A percentile compares a stretch with the other conserved stretches of the same genome.
phyloP scores from a whole-genome alignment of 129 eudicot species.

The Erigeron canadensis region DNA sequence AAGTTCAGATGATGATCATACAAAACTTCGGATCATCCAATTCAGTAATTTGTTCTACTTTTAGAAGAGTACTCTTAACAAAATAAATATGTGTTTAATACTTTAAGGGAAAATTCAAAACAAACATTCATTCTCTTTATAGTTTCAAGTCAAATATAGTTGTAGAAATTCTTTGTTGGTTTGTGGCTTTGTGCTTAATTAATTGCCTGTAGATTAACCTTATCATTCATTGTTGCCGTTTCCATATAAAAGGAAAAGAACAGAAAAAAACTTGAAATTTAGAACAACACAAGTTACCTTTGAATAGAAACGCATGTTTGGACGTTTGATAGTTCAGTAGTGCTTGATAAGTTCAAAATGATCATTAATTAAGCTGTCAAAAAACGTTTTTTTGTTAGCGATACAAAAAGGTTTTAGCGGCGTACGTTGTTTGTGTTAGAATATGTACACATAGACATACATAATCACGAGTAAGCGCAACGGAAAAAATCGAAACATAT shows the following conservation, averaged over 20 bases:
- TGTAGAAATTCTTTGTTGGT: not conserved
- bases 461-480: too few relatives aligned
- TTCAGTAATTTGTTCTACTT: not conserved
- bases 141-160: not conserved
- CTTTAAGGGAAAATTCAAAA: not conserved
- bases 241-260: not conserved
- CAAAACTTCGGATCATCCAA: too few relatives aligned
- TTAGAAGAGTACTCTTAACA: not conserved
- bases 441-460: too few relatives aligned
- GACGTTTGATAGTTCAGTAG: not conserved
- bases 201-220: too few relatives aligned
- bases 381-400: too few relatives aligned
- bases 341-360: not conserved
- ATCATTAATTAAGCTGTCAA: too few relatives aligned
- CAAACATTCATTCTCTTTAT: not conserved
- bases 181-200: not conserved
- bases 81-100: not conserved
- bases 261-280: not conserved
- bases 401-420: too few relatives aligned
- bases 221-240: not conserved
- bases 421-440: too few relatives aligned
- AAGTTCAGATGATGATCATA: too few relatives aligned
- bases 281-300: not conserved
- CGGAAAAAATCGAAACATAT: too few relatives aligned
- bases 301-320: not conserved